phyloP scores from a whole-genome alignment of 768 basidiomycete species.

The Cantharellus anzutake region DNA sequence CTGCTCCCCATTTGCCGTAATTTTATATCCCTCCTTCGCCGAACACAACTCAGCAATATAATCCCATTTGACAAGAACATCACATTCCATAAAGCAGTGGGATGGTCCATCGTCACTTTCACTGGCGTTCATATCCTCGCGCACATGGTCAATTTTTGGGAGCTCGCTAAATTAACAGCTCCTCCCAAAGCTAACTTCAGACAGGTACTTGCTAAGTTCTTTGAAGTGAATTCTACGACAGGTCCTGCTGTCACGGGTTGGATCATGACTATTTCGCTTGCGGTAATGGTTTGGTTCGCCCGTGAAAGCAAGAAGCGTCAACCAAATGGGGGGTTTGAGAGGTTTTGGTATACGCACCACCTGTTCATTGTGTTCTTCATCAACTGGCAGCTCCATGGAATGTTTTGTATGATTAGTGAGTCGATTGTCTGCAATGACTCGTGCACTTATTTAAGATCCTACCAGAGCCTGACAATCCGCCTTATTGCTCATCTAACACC shows the following conservation, averaged over 20 bases:
- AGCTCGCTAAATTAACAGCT: slow-evolving; percentile 17
- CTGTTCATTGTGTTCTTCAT: slow-evolving; percentile 87
- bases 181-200: slow-evolving; percentile 62
- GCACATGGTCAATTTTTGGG: slow-evolving; percentile 36
- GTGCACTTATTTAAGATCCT: neutral
- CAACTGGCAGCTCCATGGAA: slow-evolving; percentile 85
- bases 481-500: slow-evolving; percentile 66
- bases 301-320: slow-evolving; percentile 52
- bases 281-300: slow-evolving; percentile 67
- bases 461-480: slow-evolving; percentile 57
- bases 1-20: slow-evolving; percentile 90
- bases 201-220: slow-evolving; percentile 44
- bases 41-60: slow-evolving; percentile 65
- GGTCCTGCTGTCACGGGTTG: slow-evolving; percentile 26
- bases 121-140: slow-evolving; percentile 58
- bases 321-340: slow-evolving; percentile 45
- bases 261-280: slow-evolving; percentile 35
- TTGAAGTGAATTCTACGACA: slow-evolving; percentile 10
- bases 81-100: slow-evolving; percentile 77
- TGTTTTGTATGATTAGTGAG: slow-evolving; percentile 80
- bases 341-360: slow-evolving; percentile 80
- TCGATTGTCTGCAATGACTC: neutral
- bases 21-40: slow-evolving; percentile 76
- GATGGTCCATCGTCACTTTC: slow-evolving; percentile 73
- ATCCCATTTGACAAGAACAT: slow-evolving; percentile 92